Base-by-base conservation (phyloP, 345 rosid species). In the Pelargonium nanum region DNA sequence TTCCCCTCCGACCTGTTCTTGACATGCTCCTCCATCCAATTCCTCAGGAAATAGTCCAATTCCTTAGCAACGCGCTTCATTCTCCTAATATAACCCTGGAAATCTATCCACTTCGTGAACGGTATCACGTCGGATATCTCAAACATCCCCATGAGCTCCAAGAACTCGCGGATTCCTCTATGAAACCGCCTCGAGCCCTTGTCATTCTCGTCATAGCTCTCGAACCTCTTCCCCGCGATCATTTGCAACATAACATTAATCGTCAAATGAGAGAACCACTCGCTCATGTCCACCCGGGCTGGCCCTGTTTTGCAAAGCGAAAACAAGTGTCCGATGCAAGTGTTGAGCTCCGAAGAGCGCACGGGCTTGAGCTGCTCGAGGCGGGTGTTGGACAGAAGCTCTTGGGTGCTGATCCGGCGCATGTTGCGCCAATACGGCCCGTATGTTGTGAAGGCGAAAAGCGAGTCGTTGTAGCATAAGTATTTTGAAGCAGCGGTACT, bases 381-480 rank as follows among this genome's bases (percentile, higher is more conserved):
- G 21, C 89, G 70, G 55, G 73, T 78, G 32, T 51, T 70, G 0
- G 91, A 83, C 28, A 87, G 73, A 52, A 85, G 83, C 68, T 87
- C 75, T 19, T 77, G 63, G 28, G 80, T 80, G 56, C 73, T 60
- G n/a, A 85, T 61, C 66, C 81, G 85, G 28, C 95, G 79, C 26
- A 87, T 56, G 51, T 78, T 76, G 4, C 89, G 84, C 91, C 91
- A 87, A 26, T 85, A 83, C 19, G 71, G 67, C 17, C 91, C 91
- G 21, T 87, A 85, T 0, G 86, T 85, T 10, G 78, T 80, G 9
- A 87, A 22, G 4, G 79, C 68, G 1, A 87, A 65, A 5, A 57
- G 4, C 6, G 91, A 89, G 60, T 75, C 71, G 63, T 80, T 71
- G 58, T 88, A 85, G 17, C 89, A 89, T 19, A 88, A n/a, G 44